phyloP scores from a whole-genome alignment of 2,329 filamentous ascomycete genomes.

The Claviceps citrina region DNA sequence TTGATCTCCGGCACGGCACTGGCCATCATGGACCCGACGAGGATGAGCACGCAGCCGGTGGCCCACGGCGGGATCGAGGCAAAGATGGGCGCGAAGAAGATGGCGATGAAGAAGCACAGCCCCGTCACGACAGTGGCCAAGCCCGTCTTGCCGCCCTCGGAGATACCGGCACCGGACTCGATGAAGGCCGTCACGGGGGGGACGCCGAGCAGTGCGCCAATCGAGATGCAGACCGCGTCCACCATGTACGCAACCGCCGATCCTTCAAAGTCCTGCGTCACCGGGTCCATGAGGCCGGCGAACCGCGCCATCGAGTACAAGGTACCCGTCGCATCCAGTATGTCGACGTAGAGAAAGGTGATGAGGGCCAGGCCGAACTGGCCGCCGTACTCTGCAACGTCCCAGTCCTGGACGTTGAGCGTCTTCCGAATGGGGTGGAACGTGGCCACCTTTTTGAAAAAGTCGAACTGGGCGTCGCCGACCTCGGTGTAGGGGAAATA shows the following conservation, averaged over 20 bases:
- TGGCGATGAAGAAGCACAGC: slow-evolving; percentile 69
- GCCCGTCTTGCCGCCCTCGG: slow-evolving; percentile 72
- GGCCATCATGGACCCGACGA: slow-evolving; percentile 81
- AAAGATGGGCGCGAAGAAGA: slow-evolving; percentile 85
- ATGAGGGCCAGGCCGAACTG: slow-evolving; percentile 74
- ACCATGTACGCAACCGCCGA: slow-evolving; percentile 72
- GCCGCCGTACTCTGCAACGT: slow-evolving; percentile 49
- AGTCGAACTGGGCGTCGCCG: slow-evolving; percentile 60
- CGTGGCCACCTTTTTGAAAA: slow-evolving; percentile 75
- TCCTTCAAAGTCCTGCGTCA: slow-evolving; percentile 76
- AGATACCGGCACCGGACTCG: slow-evolving; percentile 80
- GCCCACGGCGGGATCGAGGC: slow-evolving; percentile 82
- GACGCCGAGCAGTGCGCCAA: slow-evolving; percentile 61
- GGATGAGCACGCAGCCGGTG: slow-evolving; percentile 72
- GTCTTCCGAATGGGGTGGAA: slow-evolving; percentile 63
- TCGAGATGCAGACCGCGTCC: slow-evolving; percentile 63
- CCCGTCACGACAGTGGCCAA: slow-evolving; percentile 68
- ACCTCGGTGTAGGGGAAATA: slow-evolving; percentile 61
- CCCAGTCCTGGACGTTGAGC: slow-evolving; percentile 59
- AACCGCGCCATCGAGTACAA: slow-evolving; percentile 84
- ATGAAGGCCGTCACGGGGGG: slow-evolving; percentile 78
- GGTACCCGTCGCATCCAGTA: slow-evolving; percentile 74
- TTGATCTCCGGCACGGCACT: slow-evolving; percentile 69
- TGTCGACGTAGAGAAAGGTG: slow-evolving; percentile 83
- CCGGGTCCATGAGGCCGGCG: slow-evolving; percentile 62